Evolutionary conservation across 176 grass and related monocot genomes (phyloP).

Genomic region (Zizania latifolia): DNA sequence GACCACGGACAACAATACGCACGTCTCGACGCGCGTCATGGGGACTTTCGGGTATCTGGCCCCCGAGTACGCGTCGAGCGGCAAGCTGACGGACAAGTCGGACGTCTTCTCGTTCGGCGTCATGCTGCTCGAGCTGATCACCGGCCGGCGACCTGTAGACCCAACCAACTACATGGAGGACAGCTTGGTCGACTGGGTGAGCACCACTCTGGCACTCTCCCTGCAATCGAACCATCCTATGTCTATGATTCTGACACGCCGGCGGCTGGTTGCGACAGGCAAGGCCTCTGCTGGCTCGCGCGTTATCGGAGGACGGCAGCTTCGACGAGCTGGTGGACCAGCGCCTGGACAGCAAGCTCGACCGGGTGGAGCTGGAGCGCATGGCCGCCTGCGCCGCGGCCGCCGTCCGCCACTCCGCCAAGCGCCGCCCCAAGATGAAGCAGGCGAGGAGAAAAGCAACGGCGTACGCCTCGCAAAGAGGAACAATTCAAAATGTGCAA

Average conservation of each 20-base stretch:
- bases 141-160: constrained; percentile 67
- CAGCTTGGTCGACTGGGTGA: constrained; percentile 92
- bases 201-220: neutral
- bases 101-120: constrained; percentile 98
- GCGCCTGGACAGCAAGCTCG: constrained; percentile 53
- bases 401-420: constrained; percentile 81
- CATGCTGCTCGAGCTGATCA: constrained; percentile 94
- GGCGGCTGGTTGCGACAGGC: constrained; percentile 36
- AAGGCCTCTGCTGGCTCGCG: constrained; percentile 55
- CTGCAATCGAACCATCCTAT: neutral
- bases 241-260: neutral
- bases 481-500: too few relatives aligned
- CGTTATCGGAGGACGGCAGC: constrained; percentile 28
- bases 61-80: constrained; percentile 90
- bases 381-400: constrained; percentile 74
- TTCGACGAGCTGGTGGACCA: constrained; percentile 66
- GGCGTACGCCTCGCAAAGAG: too few relatives aligned
- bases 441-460: constrained; percentile 41
- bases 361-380: constrained; percentile 59
- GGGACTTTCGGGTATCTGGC: constrained; percentile 96
- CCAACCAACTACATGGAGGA: constrained; percentile 63
- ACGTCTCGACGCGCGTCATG: constrained; percentile 97
- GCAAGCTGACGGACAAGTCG: constrained; percentile 90
- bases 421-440: constrained; percentile 87
- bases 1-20: constrained; percentile 79